A percentile compares a stretch with the other conserved stretches of the same genome.
These are phyloP conservation scores for Aspergillus carbonarius DNA, from an alignment of 2,329 filamentous ascomycete species.

Conservation along the genomic window DNA sequence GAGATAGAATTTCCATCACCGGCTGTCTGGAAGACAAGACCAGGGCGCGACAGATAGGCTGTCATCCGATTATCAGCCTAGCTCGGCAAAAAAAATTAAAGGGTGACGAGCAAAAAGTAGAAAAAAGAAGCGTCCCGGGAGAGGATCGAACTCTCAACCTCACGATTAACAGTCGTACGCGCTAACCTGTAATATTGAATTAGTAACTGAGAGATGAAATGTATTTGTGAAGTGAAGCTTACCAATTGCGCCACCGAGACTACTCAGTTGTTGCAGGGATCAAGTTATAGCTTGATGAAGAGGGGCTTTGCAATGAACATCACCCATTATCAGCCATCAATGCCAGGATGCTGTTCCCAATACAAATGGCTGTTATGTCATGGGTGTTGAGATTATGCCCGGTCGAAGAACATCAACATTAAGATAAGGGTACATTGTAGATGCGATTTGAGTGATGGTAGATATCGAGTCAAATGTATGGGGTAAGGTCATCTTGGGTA, in stretches of 20 bases:
- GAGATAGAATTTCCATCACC: too few relatives aligned
- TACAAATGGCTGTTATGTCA: too few relatives aligned
- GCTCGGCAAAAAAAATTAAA: neutral
- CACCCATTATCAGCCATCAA: neutral
- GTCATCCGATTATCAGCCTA: too few relatives aligned
- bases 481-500: too few relatives aligned
- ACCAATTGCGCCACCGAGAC: constrained; percentile 1
- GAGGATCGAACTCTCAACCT: neutral
- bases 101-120: neutral
- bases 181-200: neutral
- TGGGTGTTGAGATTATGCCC: too few relatives aligned
- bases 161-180: constrained; percentile 1
- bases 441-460: too few relatives aligned
- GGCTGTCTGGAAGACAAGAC: too few relatives aligned
- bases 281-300: neutral
- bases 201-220: neutral
- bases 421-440: too few relatives aligned
- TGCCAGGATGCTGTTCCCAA: too few relatives aligned
- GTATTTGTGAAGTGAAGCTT: neutral
- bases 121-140: neutral
- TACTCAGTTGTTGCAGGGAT: neutral
- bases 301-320: neutral
- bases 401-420: too few relatives aligned
- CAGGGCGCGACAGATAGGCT: too few relatives aligned
- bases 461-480: too few relatives aligned